Evolutionary conservation across 2,329 filamentous ascomycete genomes (phyloP).

Genomic region (Penicillium crustosum): DNA sequence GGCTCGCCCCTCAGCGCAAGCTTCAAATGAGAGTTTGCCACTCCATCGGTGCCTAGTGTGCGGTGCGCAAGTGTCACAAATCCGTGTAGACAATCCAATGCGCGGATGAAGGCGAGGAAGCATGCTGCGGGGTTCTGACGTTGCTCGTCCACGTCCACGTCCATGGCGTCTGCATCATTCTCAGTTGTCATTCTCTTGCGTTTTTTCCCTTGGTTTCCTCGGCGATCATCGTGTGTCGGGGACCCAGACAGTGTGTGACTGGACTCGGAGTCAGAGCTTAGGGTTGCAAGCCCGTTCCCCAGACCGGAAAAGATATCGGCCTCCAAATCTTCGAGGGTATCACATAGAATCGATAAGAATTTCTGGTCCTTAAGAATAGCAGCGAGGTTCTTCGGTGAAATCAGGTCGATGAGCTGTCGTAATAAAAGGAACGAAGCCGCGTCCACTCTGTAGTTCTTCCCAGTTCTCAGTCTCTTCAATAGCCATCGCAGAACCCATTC

Average conservation of each 20-base stretch:
- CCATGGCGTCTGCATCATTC: slow-evolving; percentile 30
- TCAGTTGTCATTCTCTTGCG: slow-evolving; percentile 37
- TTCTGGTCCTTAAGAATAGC: slow-evolving; percentile 69
- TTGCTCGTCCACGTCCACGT: slow-evolving; percentile 32
- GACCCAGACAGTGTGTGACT: slow-evolving; percentile 35
- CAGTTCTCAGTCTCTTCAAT: slow-evolving; percentile 57
- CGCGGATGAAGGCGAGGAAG: slow-evolving; percentile 36
- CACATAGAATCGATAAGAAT: slow-evolving; percentile 66
- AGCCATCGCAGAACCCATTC: slow-evolving; percentile 70
- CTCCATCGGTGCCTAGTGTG: slow-evolving; percentile 29
- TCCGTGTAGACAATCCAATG: slow-evolving; percentile 37
- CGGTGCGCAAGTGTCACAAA: slow-evolving; percentile 31
- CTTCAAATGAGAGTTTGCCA: slow-evolving; percentile 42
- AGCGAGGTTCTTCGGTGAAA: slow-evolving; percentile 68
- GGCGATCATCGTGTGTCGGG: slow-evolving; percentile 22
- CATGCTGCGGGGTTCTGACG: slow-evolving; percentile 33
- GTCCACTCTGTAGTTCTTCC: slow-evolving; percentile 45
- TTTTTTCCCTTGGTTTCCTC: slow-evolving; percentile 36
- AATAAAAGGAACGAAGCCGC: slow-evolving; percentile 55
- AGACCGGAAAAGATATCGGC: slow-evolving; percentile 31
- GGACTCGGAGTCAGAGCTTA: slow-evolving; percentile 37
- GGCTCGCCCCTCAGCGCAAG: slow-evolving; percentile 41
- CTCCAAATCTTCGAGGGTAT: slow-evolving; percentile 60
- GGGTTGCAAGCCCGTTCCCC: slow-evolving; percentile 23
- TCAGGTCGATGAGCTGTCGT: slow-evolving; percentile 65